A percentile compares a stretch with the other conserved stretches of the same genome.
Conservation (phyloP, 345 rosid genomes). For the Eucalyptus marginata region DNA sequence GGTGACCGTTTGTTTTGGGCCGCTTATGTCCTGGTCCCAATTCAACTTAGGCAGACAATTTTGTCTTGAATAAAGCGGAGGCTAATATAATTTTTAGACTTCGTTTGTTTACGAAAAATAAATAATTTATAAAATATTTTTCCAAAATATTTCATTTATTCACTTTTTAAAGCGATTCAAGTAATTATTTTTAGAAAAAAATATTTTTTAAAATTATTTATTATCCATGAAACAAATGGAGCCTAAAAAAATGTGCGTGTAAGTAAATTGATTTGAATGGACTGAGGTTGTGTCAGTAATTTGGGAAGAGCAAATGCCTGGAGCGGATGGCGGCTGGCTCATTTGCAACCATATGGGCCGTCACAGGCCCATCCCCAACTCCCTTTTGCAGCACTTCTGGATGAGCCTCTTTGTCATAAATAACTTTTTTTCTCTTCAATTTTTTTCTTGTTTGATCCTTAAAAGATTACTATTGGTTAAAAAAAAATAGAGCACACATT, state of each 20-base stretch:
- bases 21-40: not conserved
- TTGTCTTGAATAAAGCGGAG: not conserved
- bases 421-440: not conserved
- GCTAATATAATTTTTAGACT: not conserved
- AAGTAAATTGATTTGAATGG: not conserved
- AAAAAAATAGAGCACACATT: not conserved
- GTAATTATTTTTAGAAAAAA: not conserved
- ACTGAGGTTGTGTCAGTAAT: not conserved
- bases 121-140: not conserved
- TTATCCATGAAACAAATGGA: not conserved
- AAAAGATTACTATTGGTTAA: not conserved
- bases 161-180: fast-evolving
- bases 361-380: not conserved
- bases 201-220: not conserved
- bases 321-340: not conserved
- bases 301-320: not conserved
- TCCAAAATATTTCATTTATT: not conserved
- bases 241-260: not conserved
- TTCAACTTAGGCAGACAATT: not conserved
- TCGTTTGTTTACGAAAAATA: fast-evolving
- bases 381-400: not conserved
- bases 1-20: not conserved
- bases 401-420: not conserved
- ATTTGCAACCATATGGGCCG: not conserved
- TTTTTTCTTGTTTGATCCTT: not conserved